Evolutionary conservation across 176 grass and related monocot genomes (phyloP).

Genomic region (Carex pumila): DNA sequence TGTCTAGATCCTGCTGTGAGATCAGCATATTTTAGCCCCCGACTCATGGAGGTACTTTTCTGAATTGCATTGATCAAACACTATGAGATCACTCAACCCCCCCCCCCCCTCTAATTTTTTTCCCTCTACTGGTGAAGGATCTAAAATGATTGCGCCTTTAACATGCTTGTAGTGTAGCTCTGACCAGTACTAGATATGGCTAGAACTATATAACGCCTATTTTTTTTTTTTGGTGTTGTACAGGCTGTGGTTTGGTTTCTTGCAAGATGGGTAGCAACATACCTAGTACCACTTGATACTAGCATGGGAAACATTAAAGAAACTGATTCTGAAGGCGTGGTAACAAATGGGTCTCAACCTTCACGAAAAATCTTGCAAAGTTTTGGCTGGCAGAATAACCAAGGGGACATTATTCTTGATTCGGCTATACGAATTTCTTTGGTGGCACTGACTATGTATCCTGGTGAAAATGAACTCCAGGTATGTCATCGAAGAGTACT

Average conservation of each 20-base stretch:
- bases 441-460: constrained; percentile 65
- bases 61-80: constrained; percentile 1
- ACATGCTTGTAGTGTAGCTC: background rate
- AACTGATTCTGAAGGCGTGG: constrained; percentile 32
- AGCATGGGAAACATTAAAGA: constrained; percentile 50
- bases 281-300: constrained; percentile 77
- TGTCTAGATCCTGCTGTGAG: constrained; percentile 83
- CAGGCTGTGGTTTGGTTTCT: constrained; percentile 90
- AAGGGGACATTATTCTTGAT: constrained; percentile 87
- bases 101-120: background rate
- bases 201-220: constrained; percentile 21
- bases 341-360: constrained; percentile 37
- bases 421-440: constrained; percentile 71
- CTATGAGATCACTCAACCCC: background rate
- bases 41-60: constrained; percentile 82
- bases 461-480: constrained; percentile 88
- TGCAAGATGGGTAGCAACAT: constrained; percentile 91
- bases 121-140: background rate
- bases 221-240: constrained; percentile 28
- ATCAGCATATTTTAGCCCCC: constrained; percentile 80
- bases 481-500: constrained; percentile 33
- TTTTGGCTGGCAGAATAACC: constrained; percentile 91
- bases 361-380: constrained; percentile 72
- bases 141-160: background rate
- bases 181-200: background rate